phyloP scores from a whole-genome alignment of 768 basidiomycete species.

The Hericium erinaceus region DNA sequence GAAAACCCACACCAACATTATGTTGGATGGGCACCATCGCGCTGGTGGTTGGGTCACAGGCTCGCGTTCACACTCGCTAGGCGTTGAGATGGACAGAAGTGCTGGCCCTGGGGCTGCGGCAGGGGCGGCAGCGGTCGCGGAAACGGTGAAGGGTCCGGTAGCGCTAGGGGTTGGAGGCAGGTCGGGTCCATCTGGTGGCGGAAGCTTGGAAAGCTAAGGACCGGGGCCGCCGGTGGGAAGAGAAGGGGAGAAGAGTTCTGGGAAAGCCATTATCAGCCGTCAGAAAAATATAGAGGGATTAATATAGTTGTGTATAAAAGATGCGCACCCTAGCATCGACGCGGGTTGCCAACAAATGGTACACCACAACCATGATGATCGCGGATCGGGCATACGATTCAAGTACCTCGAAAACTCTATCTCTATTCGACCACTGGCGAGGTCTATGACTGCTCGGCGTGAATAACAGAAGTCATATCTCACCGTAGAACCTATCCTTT shows the following conservation, averaged over 20 bases:
- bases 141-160: constrained; percentile 11
- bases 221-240: constrained; percentile 5
- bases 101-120: neutral
- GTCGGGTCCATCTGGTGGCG: constrained; percentile 11
- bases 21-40: constrained; percentile 11
- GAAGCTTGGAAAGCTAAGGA: constrained; percentile 6
- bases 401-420: too few species aligned
- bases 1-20: constrained; percentile 24
- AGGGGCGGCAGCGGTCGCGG: neutral
- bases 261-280: neutral
- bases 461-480: too few species aligned
- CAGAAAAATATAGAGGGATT: neutral
- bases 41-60: neutral
- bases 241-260: constrained; percentile 14
- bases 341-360: too few species aligned
- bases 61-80: neutral
- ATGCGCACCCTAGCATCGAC: too few species aligned
- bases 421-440: too few species aligned
- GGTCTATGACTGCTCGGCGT: too few species aligned
- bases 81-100: too few species aligned
- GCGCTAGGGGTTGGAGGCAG: constrained; percentile 13
- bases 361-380: too few species aligned
- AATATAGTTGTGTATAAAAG: neutral
- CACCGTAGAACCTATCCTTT: too few species aligned
- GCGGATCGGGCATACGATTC: too few species aligned